Evolutionary conservation across 176 grass and related monocot genomes (phyloP), one percentile per base, ranked within the genome.

Genomic region (Themeda triandra): DNA sequence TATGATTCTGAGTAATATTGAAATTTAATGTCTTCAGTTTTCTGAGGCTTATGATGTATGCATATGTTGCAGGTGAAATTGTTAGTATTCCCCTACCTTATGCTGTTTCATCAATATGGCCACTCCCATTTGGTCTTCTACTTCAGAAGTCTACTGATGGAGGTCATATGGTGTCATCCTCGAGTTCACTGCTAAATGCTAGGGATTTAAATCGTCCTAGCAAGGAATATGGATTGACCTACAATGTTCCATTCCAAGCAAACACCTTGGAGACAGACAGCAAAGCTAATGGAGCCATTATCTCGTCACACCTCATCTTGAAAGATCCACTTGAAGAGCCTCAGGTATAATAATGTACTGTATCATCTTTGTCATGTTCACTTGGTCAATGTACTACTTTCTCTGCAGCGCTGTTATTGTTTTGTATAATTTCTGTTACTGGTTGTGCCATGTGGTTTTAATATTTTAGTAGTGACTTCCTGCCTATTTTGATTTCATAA

Each of bases 301-400:
- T 83, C 13, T 93, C 93, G 9, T 98, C 96, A 31, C 96, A 93
- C 74, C 87, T 98, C 66, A 88, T 98, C 65, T 88, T 93, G 83
- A 98, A 87, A 86, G 91, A 98, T 90, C 96, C 93, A 82, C 85
- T 98, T 69, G 91, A 95, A 92, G 93, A 92, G 40, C 96, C 93
- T 83, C 92, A 98, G 96, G 96, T 98, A 87, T 87, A 80, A 80
- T 66, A 12, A 37, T 48, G 11, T 80, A 36, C 63, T 24, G 9
- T 11, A 81, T 75, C 46, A 56, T 79, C 67, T 77, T 17, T 69
- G 15, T 81, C 12, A 14, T 82, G 5, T 65, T 35, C 73, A 66
- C 25, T 35, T 72, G 10, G 73, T 36, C 46, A 69, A 79, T 71
- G 28, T 8, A 73, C 18, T 75, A 23, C 46, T 80, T 41, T 58